A percentile compares a stretch with the other conserved stretches of the same genome.
phyloP scores from a whole-genome alignment of 2,329 filamentous ascomycete species.

The Cercospora nicotianae region DNA sequence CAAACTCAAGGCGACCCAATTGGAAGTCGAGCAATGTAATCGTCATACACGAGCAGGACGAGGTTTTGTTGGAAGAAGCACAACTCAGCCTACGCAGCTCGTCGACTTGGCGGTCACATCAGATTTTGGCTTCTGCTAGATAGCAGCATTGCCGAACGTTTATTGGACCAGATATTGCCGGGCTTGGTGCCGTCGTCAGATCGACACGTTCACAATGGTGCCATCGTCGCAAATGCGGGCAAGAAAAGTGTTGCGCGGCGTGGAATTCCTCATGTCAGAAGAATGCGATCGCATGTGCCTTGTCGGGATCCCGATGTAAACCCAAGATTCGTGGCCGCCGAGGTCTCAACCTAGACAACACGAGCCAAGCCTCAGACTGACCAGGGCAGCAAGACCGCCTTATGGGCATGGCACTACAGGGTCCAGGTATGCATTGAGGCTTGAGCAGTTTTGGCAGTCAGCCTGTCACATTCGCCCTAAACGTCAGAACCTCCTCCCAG shows the following conservation, averaged over 20 bases:
- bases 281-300: background rate
- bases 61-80: background rate
- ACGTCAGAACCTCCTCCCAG: background rate
- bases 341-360: background rate
- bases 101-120: background rate
- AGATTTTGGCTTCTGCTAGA: background rate
- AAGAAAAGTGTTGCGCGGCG: background rate
- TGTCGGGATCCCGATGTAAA: background rate
- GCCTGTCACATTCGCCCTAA: background rate
- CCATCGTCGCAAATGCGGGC: background rate
- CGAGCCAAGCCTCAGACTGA: background rate
- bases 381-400: constrained; percentile 1
- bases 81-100: background rate
- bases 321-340: constrained; percentile 8
- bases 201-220: background rate
- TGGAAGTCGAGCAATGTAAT: constrained; percentile 6
- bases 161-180: background rate
- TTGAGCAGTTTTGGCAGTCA: background rate
- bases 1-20: background rate
- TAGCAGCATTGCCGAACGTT: background rate
- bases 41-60: background rate
- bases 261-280: background rate
- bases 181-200: background rate
- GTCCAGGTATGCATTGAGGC: background rate
- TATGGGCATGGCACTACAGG: constrained; percentile 8